Conservation (phyloP, 768 basidiomycete genomes). For the Floccularia luteovirens region DNA sequence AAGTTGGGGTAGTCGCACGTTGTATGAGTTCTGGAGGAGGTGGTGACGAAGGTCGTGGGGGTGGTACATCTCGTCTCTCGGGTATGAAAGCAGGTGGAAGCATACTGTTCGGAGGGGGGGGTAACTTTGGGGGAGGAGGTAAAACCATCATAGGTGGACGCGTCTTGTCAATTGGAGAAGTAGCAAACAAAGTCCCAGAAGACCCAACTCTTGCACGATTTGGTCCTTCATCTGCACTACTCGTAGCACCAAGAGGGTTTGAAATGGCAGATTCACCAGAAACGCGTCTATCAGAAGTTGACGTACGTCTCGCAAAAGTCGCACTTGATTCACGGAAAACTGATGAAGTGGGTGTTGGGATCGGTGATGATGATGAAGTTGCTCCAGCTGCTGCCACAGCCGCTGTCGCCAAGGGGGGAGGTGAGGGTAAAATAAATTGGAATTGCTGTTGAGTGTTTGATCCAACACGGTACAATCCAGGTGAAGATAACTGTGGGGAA, state of each 20-base stretch:
- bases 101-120: constrained; percentile 68
- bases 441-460: constrained; percentile 45
- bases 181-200: constrained; percentile 25
- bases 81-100: constrained; percentile 73
- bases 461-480: constrained; percentile 51
- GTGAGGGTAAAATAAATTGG: constrained; percentile 56
- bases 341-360: constrained; percentile 26
- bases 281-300: constrained; percentile 53
- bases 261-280: constrained; percentile 70
- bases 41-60: constrained; percentile 86
- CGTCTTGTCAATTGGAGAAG: constrained; percentile 61
- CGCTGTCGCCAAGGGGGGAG: constrained; percentile 26
- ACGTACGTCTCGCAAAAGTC: constrained; percentile 43
- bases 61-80: constrained; percentile 64
- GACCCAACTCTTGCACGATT: constrained; percentile 53
- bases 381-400: constrained; percentile 15
- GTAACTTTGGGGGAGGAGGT: constrained; percentile 71
- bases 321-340: constrained; percentile 45
- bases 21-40: constrained; percentile 90
- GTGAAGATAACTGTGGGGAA: constrained; percentile 16
- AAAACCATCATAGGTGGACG: constrained; percentile 81
- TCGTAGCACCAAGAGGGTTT: constrained; percentile 29
- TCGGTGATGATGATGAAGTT: constrained; percentile 26
- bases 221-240: constrained; percentile 31
- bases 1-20: constrained; percentile 83